Evolutionary conservation across 768 basidiomycete species (phyloP).

Genomic region (Pisolithus tinctorius): DNA sequence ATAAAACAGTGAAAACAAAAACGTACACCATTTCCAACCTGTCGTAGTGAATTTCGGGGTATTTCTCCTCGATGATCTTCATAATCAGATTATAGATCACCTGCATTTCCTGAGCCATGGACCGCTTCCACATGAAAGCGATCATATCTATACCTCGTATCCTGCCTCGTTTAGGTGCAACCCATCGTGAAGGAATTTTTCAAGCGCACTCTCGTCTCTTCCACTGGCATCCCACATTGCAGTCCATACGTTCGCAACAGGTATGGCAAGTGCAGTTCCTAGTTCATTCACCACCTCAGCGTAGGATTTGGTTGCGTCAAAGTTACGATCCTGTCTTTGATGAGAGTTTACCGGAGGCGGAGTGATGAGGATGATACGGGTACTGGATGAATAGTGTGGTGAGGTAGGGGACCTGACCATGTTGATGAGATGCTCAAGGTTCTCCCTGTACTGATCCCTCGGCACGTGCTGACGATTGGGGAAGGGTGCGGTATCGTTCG

Average conservation of each 20-base stretch:
- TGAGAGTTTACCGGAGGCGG: slow-evolving; percentile 76
- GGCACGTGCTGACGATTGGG: slow-evolving; percentile 74
- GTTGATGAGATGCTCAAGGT: slow-evolving; percentile 56
- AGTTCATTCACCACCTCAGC: slow-evolving; percentile 64
- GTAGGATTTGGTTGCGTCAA: slow-evolving; percentile 58
- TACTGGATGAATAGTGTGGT: slow-evolving; percentile 58
- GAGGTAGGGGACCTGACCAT: slow-evolving; percentile 60
- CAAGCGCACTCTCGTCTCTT: slow-evolving; percentile 45
- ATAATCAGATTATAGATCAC: slow-evolving; percentile 60
- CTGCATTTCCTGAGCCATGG: slow-evolving; percentile 31
- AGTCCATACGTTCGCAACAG: slow-evolving; percentile 71
- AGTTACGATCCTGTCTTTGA: slow-evolving; percentile 49
- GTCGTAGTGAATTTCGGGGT: slow-evolving; percentile 66
- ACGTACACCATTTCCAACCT: slow-evolving; percentile 55
- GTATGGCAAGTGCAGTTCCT: slow-evolving; percentile 46
- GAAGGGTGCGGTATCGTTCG: slow-evolving; percentile 74
- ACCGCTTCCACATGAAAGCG: not conserved
- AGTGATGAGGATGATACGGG: slow-evolving; percentile 73
- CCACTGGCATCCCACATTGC: slow-evolving; percentile 71
- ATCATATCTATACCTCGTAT: slow-evolving; percentile 62
- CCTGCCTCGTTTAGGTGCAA: slow-evolving; percentile 74
- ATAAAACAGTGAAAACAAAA: not conserved
- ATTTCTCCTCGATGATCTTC: slow-evolving; percentile 45
- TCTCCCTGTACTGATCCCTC: slow-evolving; percentile 52
- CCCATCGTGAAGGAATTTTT: slow-evolving; percentile 60